phyloP scores from a whole-genome alignment of 2,329 filamentous ascomycete genomes.

The Colletotrichum acutatum region DNA sequence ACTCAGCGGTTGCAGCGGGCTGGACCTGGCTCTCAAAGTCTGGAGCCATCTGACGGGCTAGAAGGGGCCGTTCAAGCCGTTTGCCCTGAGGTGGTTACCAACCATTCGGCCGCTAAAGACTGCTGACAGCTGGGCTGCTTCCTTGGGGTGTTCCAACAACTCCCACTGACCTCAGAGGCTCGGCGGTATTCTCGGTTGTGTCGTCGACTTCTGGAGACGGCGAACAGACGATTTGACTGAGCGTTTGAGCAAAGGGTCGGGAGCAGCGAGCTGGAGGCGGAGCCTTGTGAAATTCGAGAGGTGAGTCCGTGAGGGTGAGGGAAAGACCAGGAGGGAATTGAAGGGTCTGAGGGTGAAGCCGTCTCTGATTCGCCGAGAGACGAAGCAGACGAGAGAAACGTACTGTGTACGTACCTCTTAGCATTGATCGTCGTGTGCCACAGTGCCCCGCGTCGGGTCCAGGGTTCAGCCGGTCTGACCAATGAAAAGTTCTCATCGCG shows the following conservation, averaged over 20 bases:
- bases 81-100: slow-evolving; percentile 6
- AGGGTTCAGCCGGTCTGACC: background rate
- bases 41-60: slow-evolving; percentile 2
- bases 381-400: background rate
- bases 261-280: background rate
- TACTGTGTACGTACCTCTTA: too few species aligned
- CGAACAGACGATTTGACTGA: background rate
- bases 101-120: slow-evolving; percentile 12
- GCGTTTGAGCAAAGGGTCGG: background rate
- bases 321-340: background rate
- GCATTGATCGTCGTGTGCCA: background rate
- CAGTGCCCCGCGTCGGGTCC: background rate
- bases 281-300: too few species aligned
- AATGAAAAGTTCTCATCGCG: slow-evolving; percentile 4
- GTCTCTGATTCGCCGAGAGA: background rate
- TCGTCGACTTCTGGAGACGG: background rate
- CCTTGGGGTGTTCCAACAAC: too few species aligned
- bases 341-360: background rate
- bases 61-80: slow-evolving; percentile 20
- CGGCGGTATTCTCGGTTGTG: slow-evolving; percentile 20
- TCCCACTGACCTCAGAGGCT: background rate
- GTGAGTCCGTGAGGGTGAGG: background rate
- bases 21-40: background rate
- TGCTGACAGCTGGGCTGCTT: slow-evolving; percentile 20
- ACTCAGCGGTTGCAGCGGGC: background rate